Evolutionary conservation across 352 stramenopile species (phyloP).

Genomic region (Globisporangium splendens): DNA sequence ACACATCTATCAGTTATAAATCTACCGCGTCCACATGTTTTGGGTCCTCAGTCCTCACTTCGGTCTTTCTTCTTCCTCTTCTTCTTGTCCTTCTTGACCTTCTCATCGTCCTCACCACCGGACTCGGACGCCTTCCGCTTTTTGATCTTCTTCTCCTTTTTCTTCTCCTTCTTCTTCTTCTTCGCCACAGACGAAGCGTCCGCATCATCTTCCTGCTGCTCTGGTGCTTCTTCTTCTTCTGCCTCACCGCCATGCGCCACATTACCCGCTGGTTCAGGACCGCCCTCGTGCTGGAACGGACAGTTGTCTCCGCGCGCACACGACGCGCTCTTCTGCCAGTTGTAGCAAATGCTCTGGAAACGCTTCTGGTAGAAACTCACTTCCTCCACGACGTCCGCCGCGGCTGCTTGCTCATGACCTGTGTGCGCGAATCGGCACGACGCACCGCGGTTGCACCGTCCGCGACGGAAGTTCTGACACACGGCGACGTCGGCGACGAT

Average conservation of each 20-base stretch:
- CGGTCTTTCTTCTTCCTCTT: constrained; percentile 8
- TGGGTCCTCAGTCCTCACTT: constrained; percentile 14
- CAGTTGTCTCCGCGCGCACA: constrained; percentile 42
- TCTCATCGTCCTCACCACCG: constrained; percentile 11
- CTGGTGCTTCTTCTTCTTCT: constrained; percentile 4
- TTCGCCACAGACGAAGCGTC: not conserved
- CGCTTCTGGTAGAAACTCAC: constrained; percentile 63
- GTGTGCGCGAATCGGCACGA: constrained; percentile 62
- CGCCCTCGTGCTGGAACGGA: constrained; percentile 45
- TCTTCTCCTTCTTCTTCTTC: constrained; percentile 8
- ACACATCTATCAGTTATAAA: too few relatives aligned
- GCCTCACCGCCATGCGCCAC: not conserved
- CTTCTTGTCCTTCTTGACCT: constrained; percentile 18
- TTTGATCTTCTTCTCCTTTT: constrained; percentile 9
- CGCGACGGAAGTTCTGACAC: constrained; percentile 48
- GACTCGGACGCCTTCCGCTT: constrained; percentile 11
- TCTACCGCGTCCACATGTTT: not conserved
- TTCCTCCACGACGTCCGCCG: constrained; percentile 34
- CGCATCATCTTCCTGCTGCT: not conserved
- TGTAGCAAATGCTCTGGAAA: constrained; percentile 65
- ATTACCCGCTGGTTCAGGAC: not conserved
- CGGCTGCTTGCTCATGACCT: constrained; percentile 9
- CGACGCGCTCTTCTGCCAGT: constrained; percentile 42
- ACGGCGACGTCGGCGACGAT: constrained; percentile 43
- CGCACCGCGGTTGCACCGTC: constrained; percentile 38